Conservation (phyloP, 192 early-diverging fungal genomes). For the Backusella liffmaniae region DNA sequence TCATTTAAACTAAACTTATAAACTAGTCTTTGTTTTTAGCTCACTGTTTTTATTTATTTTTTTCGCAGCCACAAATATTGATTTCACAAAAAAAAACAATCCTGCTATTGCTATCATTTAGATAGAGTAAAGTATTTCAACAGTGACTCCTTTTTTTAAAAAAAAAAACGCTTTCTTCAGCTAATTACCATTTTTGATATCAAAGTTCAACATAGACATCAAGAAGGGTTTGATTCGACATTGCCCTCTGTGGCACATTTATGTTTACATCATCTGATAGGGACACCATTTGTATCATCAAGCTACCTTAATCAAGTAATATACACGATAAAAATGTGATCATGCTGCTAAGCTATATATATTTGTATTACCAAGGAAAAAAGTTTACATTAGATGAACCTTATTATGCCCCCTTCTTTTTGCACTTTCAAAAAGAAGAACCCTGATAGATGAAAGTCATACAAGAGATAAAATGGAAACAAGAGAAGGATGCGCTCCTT, state of each 20-base stretch:
- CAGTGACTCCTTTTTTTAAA: not conserved
- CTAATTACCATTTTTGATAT: not conserved
- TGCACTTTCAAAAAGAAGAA: not conserved
- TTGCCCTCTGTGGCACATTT: not conserved
- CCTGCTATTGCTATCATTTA: not conserved
- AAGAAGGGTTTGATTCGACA: not conserved
- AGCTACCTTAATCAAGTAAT: not conserved
- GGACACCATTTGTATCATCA: not conserved
- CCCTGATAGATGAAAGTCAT: not conserved
- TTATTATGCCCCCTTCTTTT: not conserved
- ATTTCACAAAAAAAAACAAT: not conserved
- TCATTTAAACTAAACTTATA: not conserved
- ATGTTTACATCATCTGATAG: constrained; percentile 1
- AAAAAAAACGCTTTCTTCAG: not conserved
- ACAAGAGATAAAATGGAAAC: not conserved
- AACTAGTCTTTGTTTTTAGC: not conserved
- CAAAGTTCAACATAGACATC: not conserved
- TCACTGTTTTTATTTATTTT: not conserved
- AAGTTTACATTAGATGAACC: not conserved
- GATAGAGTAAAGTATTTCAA: not conserved
- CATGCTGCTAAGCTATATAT: not conserved
- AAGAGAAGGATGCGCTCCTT: not conserved
- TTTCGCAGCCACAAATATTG: not conserved
- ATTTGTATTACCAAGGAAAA: not conserved
- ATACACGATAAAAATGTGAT: not conserved